Base-by-base conservation (phyloP, 305 asterid species). In the Solanum hybrid region DNA sequence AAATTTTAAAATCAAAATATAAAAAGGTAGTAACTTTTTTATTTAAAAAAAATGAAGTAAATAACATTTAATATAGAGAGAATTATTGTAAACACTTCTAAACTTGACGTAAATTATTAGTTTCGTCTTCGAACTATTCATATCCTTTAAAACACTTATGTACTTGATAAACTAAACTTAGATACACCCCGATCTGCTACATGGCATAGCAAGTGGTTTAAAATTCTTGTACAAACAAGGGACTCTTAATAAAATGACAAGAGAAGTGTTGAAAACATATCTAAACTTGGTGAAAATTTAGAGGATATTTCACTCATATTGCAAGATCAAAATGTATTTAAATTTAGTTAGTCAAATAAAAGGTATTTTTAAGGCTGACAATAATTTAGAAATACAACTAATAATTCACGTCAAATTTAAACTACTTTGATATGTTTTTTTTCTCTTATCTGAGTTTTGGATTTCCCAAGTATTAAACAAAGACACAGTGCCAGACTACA, bases 331-430 rank as follows among this genome's bases (percentile, higher is more conserved):
- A 60, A 1, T 60, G 10, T 1, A 27, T 60, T 60, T 1, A 60
- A 3, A 0, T 60, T 60, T 19, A 60, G 10, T 60, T 60, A 60
- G 2, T 60, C 5, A 60, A 3, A 60, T 60, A 60, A 60, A 7
- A 0, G 0, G 2, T 7, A 0, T 7, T 19, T 7, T 19, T 60
- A 7, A 60, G 10, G 1, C 1, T 19, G 11, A n/a, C 5, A 60
- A 7, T 60, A 60, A 60, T 60, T 60, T 60, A 7, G 0, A 3
- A 60, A 19, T 22, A 0, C 8, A 19, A 60, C 26, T 19, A 60
- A 60, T 60, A 60, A 60, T 60, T 7, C 2, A 17, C 71, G 11
- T 19, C 0, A 7, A 60, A 19, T 60, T 60, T 19, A 66, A 71
- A 29, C 1, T 4, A 26, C 64, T 38, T 26, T 8, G 36, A 38